These are phyloP conservation scores for Acrocalymma vagum DNA, from an alignment of 2,329 filamentous ascomycete species.

Conservation along the genomic window DNA sequence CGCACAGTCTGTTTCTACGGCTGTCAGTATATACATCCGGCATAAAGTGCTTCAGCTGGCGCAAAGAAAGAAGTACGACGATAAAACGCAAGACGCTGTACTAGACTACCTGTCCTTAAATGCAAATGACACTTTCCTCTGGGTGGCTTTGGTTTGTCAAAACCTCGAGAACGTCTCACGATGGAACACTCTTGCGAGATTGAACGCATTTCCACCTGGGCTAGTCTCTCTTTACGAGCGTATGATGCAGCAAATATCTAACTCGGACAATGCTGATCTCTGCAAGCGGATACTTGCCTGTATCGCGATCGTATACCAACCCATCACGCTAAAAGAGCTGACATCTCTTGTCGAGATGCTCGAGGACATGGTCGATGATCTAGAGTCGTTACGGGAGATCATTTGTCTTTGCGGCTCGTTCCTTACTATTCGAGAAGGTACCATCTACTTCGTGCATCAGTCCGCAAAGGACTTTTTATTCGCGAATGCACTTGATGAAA, in stretches of 20 bases:
- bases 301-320: slow-evolving; percentile 42
- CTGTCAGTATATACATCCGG: slow-evolving; percentile 49
- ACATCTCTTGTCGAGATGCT: slow-evolving; percentile 21
- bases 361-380: slow-evolving; percentile 11
- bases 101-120: slow-evolving; percentile 35
- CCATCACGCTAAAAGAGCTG: slow-evolving; percentile 49
- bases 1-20: slow-evolving; percentile 33
- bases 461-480: slow-evolving; percentile 54
- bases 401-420: slow-evolving; percentile 50
- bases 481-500: slow-evolving; percentile 16
- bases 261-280: slow-evolving; percentile 32
- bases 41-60: slow-evolving; percentile 43
- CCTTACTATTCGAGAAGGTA: slow-evolving; percentile 17
- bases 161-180: slow-evolving; percentile 28
- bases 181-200: slow-evolving; percentile 16
- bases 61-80: slow-evolving; percentile 24
- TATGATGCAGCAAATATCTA: slow-evolving; percentile 48
- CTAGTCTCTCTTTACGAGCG: slow-evolving; percentile 48
- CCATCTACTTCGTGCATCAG: slow-evolving; percentile 36
- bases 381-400: slow-evolving; percentile 26
- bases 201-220: slow-evolving; percentile 42
- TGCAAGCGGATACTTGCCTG: slow-evolving; percentile 48
- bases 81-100: slow-evolving; percentile 10
- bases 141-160: slow-evolving; percentile 26
- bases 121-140: slow-evolving; percentile 48